Evolutionary conservation across 148 eudicot genomes (phyloP).

Genomic region (Spergularia bocconei): DNA sequence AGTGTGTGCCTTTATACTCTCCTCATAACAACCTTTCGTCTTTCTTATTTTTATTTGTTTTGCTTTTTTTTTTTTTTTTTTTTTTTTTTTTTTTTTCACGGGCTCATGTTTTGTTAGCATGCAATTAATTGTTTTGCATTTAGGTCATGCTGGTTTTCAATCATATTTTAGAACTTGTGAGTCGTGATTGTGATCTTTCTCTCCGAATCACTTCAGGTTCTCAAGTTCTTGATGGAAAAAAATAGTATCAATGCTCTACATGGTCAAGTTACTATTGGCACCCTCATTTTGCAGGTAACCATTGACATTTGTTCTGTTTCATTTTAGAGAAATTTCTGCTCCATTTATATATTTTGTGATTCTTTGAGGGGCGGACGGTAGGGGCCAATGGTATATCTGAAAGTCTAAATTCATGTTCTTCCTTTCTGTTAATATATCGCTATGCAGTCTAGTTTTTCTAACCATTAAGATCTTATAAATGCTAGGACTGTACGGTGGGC

Average conservation of each 20-base stretch:
- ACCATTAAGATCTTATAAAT: constrained; percentile 10
- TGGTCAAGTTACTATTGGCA: constrained; percentile 92
- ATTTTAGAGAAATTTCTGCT: background rate
- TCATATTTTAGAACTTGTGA: background rate
- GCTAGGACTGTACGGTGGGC: constrained; percentile 96
- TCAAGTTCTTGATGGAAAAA: constrained; percentile 91
- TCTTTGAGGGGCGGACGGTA: background rate
- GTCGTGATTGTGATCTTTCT: constrained; percentile 12
- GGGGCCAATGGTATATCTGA: background rate
- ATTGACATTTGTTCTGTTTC: constrained; percentile 4
- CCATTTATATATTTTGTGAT: background rate
- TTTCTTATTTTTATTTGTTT: background rate
- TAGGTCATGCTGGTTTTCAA: background rate
- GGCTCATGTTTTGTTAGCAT: background rate
- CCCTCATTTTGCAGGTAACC: constrained; percentile 67
- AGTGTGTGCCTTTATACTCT: background rate
- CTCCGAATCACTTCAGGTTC: constrained; percentile 40
- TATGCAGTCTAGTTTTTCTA: constrained; percentile 21
- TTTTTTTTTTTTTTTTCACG: background rate
- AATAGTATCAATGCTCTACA: constrained; percentile 70
- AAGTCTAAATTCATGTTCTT: background rate
- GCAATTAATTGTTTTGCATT: constrained; percentile 1
- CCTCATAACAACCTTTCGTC: background rate
- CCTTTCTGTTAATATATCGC: background rate
- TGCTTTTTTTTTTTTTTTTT: background rate